Percentiles rank a stretch among this genome's conserved stretches.
Conservation (phyloP, 2,329 filamentous ascomycete species). For the Aspergillus quadrilineatus region DNA sequence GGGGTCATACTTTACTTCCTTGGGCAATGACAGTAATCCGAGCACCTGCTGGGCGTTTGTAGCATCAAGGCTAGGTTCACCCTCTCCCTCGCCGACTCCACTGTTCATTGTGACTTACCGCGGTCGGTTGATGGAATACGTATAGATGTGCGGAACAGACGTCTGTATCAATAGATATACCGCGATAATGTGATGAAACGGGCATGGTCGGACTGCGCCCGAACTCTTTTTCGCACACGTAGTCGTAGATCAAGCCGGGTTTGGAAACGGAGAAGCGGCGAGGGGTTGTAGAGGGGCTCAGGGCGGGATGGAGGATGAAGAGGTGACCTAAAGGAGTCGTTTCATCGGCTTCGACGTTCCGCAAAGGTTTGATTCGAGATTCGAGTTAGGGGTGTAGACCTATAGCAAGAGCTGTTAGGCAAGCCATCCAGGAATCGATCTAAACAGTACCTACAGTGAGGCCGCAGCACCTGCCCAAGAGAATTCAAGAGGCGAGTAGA, state of each 20-base stretch:
- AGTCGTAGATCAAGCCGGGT: neutral
- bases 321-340: neutral
- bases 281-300: neutral
- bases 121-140: constrained; percentile 10
- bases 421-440: neutral
- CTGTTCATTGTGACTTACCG: constrained; percentile 25
- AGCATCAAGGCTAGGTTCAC: constrained; percentile 2
- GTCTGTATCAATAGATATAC: constrained; percentile 30
- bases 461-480: constrained; percentile 8
- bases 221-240: neutral
- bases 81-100: neutral
- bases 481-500: neutral
- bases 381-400: neutral
- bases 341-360: neutral
- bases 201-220: constrained; percentile 35
- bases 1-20: constrained; percentile 1
- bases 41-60: neutral
- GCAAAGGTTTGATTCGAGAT: neutral
- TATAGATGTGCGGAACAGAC: constrained; percentile 18
- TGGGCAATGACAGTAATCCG: neutral
- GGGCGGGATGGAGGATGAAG: constrained; percentile 1
- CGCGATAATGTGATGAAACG: constrained; percentile 26
- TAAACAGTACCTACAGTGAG: neutral
- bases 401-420: neutral
- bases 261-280: neutral